Conservation (phyloP, 768 basidiomycete species). For the Porpolomopsis calyptriformis region DNA sequence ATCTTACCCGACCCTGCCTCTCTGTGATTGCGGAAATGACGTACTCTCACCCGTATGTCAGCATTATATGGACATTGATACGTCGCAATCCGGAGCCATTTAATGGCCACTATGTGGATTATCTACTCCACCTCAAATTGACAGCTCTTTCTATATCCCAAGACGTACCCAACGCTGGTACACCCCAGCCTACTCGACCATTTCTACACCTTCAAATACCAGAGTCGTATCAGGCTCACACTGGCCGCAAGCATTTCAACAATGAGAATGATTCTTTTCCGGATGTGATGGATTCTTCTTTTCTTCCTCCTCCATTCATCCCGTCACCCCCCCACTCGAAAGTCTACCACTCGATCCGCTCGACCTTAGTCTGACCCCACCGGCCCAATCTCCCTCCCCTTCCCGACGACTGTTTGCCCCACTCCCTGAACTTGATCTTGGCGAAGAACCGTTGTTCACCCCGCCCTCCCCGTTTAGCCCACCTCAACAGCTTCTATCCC, state of each 20-base stretch:
- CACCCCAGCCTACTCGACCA: no score
- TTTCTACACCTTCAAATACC: no score
- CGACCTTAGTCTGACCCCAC: not conserved
- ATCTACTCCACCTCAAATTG: no score
- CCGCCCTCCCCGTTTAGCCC: conserved; percentile 11
- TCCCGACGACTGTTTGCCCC: conserved; percentile 12
- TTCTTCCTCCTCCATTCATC: no score
- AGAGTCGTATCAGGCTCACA: no score
- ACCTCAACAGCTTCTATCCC: conserved; percentile 22
- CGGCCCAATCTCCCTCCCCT: conserved; percentile 12
- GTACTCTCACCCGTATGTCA: not conserved
- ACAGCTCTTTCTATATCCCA: no score
- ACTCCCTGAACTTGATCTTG: conserved; percentile 20
- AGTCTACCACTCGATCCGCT: no score
- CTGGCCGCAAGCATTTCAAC: no score
- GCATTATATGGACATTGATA: not conserved
- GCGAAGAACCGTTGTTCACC: conserved; percentile 13
- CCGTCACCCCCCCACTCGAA: conserved; percentile 7
- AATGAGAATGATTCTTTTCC: no score
- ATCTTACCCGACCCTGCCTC: not conserved
- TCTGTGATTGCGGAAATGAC: not conserved
- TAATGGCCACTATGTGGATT: no score
- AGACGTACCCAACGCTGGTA: conserved; percentile 6
- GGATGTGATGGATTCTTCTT: no score
- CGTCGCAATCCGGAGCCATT: no score